phyloP scores from a whole-genome alignment of 139 green algal genomes.

The Closterium sp. region DNA sequence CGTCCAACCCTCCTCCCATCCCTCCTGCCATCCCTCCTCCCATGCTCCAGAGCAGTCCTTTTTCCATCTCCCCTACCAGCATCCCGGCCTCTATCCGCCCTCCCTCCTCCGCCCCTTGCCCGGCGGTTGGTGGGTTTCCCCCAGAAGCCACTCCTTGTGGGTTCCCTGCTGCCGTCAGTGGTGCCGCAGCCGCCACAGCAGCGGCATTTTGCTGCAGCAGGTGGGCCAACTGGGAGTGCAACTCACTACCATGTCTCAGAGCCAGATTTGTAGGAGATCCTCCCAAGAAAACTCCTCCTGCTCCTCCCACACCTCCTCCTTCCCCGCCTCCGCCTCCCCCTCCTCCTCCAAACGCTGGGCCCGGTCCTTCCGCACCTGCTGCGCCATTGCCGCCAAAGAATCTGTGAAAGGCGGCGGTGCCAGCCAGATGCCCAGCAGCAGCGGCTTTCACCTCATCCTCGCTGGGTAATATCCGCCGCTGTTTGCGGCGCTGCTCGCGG shows the following conservation, averaged over 20 bases:
- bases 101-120: not conserved
- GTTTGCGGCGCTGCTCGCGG: not conserved
- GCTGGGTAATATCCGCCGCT: not conserved
- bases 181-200: not conserved
- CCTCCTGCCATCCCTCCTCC: not conserved
- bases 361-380: not conserved
- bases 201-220: not conserved
- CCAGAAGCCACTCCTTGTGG: too few species aligned
- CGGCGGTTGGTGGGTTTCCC: too few species aligned
- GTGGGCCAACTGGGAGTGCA: not conserved
- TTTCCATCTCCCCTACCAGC: not conserved
- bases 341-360: not conserved
- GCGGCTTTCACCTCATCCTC: not conserved
- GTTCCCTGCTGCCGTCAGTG: too few species aligned
- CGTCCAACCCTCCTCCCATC: not conserved
- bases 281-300: not conserved
- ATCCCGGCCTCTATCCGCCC: not conserved
- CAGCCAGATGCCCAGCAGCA: not conserved
- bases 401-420: not conserved
- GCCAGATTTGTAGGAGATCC: not conserved
- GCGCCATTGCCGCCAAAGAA: too few species aligned
- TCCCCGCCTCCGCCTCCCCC: not conserved
- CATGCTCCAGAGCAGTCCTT: not conserved
- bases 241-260: not conserved
- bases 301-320: not conserved